These are phyloP conservation scores for Aureobasidium sp. DNA, from an alignment of 2,329 filamentous ascomycete genomes.

Conservation along the genomic window DNA sequence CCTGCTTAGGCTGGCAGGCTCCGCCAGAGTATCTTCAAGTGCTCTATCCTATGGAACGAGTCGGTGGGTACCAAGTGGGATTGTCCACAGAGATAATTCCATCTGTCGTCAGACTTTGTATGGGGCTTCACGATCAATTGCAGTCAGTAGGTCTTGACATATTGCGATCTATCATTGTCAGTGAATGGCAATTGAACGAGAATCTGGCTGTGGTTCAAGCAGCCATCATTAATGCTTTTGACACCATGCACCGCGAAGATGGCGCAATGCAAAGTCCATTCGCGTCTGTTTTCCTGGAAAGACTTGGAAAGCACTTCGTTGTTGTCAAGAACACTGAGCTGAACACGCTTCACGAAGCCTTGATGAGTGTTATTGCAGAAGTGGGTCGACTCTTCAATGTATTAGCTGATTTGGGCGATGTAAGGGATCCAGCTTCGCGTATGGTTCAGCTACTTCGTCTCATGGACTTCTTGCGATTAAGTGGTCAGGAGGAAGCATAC, in stretches of 20 bases:
- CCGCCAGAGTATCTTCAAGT: constrained; percentile 63
- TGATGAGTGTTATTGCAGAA: constrained; percentile 73
- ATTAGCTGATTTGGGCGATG: constrained; percentile 73
- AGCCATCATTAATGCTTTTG: constrained; percentile 91
- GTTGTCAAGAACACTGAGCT: constrained; percentile 58
- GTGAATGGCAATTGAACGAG: constrained; percentile 93
- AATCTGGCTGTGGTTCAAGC: constrained; percentile 87
- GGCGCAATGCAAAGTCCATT: neutral
- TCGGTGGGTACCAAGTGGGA: constrained; percentile 96
- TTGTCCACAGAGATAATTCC: constrained; percentile 90
- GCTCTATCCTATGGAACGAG: constrained; percentile 69
- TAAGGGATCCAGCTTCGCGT: constrained; percentile 59
- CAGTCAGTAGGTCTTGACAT: constrained; percentile 87
- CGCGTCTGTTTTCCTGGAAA: constrained; percentile 58
- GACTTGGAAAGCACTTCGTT: constrained; percentile 75
- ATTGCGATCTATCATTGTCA: constrained; percentile 94
- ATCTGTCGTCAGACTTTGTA: constrained; percentile 85
- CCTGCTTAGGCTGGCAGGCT: constrained; percentile 94
- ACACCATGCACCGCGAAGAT: constrained; percentile 69
- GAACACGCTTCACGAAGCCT: constrained; percentile 66
- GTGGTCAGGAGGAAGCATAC: constrained; percentile 96
- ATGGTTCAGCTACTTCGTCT: constrained; percentile 83
- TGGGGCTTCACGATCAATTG: constrained; percentile 90
- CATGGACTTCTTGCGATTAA: constrained; percentile 94
- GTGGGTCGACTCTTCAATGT: constrained; percentile 88